Evolutionary conservation across 1,284 basidiomycete genomes (phyloP).

Genomic region (Mycosarcoma mackinlayi): DNA sequence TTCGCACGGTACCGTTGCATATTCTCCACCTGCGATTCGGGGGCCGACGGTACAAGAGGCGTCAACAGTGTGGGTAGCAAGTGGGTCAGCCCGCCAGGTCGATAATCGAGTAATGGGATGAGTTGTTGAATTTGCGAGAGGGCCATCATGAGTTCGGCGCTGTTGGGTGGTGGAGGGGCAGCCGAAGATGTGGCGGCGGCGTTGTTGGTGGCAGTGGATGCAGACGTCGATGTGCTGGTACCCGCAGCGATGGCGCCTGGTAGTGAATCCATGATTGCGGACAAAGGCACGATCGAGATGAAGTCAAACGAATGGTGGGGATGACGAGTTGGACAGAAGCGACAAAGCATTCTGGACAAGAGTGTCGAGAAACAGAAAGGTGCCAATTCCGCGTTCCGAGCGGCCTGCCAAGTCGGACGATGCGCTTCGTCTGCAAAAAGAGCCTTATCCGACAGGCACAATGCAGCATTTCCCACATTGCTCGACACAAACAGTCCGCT

Average conservation of each 20-base stretch:
- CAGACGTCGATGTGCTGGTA: not conserved
- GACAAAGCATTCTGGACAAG: slow-evolving; percentile 1
- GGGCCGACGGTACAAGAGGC: slow-evolving; percentile 15
- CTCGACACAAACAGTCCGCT: not conserved
- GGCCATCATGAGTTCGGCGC: slow-evolving; percentile 48
- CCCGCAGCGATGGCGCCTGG: not conserved
- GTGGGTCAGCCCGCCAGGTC: slow-evolving; percentile 35
- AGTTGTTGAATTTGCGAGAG: slow-evolving; percentile 47
- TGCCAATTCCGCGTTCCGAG: slow-evolving; percentile 7
- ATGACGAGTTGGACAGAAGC: not conserved
- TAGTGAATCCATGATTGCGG: slow-evolving; percentile 1
- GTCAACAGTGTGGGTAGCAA: slow-evolving; percentile 25
- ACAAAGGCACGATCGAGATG: not conserved
- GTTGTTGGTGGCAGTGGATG: slow-evolving; percentile 5
- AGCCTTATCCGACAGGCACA: slow-evolving; percentile 6
- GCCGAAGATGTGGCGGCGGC: slow-evolving; percentile 6
- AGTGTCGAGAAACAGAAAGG: slow-evolving; percentile 7
- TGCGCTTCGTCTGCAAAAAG: too few relatives aligned
- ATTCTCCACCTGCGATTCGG: slow-evolving; percentile 9
- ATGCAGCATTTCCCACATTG: not conserved
- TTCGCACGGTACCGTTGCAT: slow-evolving; percentile 37
- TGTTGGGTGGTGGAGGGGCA: slow-evolving; percentile 15
- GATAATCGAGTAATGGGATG: slow-evolving; percentile 45
- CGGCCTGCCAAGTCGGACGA: not conserved
- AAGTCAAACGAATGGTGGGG: slow-evolving; percentile 3